Evolutionary conservation across 1,139 yeast species (phyloP), one percentile per base, ranked within the genome.

Genomic region (Protomyces macrosporus): DNA sequence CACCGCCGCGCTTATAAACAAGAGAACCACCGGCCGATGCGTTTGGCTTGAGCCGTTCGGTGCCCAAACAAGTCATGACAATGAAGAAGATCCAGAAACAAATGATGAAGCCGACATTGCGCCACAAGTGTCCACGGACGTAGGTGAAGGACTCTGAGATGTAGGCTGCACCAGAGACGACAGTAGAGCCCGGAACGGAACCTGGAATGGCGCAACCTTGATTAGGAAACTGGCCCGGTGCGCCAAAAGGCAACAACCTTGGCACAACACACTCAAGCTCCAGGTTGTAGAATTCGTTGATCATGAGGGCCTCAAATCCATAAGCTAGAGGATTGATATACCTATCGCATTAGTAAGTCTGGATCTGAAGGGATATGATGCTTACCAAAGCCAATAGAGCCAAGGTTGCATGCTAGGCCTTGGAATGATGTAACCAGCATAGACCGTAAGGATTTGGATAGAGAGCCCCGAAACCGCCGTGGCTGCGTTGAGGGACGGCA

Each of bases 11-110:
- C 4, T 85, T 86, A 78, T 84, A 89, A 53, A 88, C 81, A 61
- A 88, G 81, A 76, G 89, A 96, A 77, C 96, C 96, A 73, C 88
- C 90, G 76, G 84, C 82, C 23, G 88, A 84, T 73, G 90, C 88
- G 71, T 85, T 86, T 71, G 86, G 86, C 67, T 76, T 87, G 9
- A 14, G 45, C 6, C 35, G 34, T 53, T 55, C 74, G 63, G 84
- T 78, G 71, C 88, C 79, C 9, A 77, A 54, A 70, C 88, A 73
- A 71, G 86, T 85, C 14, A 83, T 77, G 55, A 70, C 69, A 60
- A 85, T 75, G 74, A 86, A 84, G 73, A 84, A 79, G 34, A 84
- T 55, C 34, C 76, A 74, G 71, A 81, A 87, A 1, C 78, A 88
- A 66, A 85, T 64, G 50, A 81, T 50, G 81, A 83, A 58, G 78